Evolutionary conservation across 257 asterid species (phyloP), one percentile per base, ranked within the genome.

Genomic region (Lycium ferocissimum): DNA sequence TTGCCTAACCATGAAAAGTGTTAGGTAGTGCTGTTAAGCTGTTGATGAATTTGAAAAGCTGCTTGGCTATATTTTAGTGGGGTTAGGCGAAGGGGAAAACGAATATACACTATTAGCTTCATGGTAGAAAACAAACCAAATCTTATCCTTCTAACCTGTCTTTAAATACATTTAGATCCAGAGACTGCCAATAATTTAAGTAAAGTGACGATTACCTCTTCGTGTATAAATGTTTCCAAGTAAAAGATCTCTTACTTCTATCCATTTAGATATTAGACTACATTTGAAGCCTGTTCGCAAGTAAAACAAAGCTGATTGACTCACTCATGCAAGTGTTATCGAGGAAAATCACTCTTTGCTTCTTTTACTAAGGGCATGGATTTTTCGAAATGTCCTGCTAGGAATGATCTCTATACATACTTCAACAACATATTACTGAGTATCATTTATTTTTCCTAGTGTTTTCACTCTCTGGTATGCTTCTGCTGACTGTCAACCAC

Each of bases 401-500:
- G 14, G 26, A 76, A 53, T 17, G 47, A 26, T 76, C 62, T 76
- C 47, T 26, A 14, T 53, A 76, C 82, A 7, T 51, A 33, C 63
- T 76, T 53, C 47, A 53, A 15, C 49, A 22, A 26, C 47, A 26
- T 51, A 26, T 53, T 76, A 76, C 26, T 0, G 15, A 26, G 63
- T 51, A 26, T 76, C 82, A 53, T 51, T 26, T 53, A 53, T 17
- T 51, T 76, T 26, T 53, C 47, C 65, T 76, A 26, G 65, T 53
- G 82, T 65, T 76, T 76, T 76, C 45, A 76, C 40, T 51, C 65
- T 76, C 47, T 76, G 82, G 65, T 51, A 76, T 76, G 82, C 65
- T 66, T 76, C 65, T 76, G 62, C 47, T 51, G 81, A 51, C 45
- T 73, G 40, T 22, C 20, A 76, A 51, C 81, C 81, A 76, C 81